A percentile compares a stretch with the other conserved stretches of the same genome.
Conservation (phyloP, 140 eudicot genomes). For the Bidens hawaiensis region DNA sequence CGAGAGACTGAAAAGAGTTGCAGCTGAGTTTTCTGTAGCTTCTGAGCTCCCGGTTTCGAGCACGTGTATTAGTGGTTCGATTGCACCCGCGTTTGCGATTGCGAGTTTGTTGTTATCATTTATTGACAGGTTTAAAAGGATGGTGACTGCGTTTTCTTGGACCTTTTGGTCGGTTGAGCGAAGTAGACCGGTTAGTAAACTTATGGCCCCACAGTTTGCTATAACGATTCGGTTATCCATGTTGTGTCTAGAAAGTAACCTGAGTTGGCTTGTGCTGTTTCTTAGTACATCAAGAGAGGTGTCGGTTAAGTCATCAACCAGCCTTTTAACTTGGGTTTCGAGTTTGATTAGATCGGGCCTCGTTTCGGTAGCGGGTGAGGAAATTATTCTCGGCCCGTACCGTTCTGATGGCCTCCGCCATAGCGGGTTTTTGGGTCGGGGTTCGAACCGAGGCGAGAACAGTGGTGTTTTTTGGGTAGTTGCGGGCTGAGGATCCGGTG, state of each 20-base stretch:
- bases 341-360: slow-evolving; percentile 64
- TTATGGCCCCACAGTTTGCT: slow-evolving; percentile 67
- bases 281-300: slow-evolving; percentile 46
- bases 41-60: slow-evolving; percentile 76
- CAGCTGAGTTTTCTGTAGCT: slow-evolving; percentile 92
- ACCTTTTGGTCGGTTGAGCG: slow-evolving; percentile 50
- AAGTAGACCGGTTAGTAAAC: slow-evolving; percentile 57
- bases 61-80: slow-evolving; percentile 81
- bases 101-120: slow-evolving; percentile 80
- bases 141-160: slow-evolving; percentile 91
- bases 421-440: slow-evolving; percentile 55
- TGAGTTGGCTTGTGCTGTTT: slow-evolving; percentile 51
- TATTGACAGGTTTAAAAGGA: slow-evolving; percentile 83
- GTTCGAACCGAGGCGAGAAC: slow-evolving; percentile 54
- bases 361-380: slow-evolving; percentile 60
- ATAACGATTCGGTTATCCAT: slow-evolving; percentile 81
- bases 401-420: slow-evolving; percentile 87
- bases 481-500: slow-evolving; percentile 49
- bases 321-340: slow-evolving; percentile 56
- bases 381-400: slow-evolving; percentile 53
- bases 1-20: slow-evolving; percentile 85
- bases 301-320: slow-evolving; percentile 59
- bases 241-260: slow-evolving; percentile 75
- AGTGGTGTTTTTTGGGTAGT: slow-evolving; percentile 28
- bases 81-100: slow-evolving; percentile 75